Evolutionary conservation across 1,284 basidiomycete genomes (phyloP), one percentile per base, ranked within the genome.

Genomic region (Volvariella volvacea): DNA sequence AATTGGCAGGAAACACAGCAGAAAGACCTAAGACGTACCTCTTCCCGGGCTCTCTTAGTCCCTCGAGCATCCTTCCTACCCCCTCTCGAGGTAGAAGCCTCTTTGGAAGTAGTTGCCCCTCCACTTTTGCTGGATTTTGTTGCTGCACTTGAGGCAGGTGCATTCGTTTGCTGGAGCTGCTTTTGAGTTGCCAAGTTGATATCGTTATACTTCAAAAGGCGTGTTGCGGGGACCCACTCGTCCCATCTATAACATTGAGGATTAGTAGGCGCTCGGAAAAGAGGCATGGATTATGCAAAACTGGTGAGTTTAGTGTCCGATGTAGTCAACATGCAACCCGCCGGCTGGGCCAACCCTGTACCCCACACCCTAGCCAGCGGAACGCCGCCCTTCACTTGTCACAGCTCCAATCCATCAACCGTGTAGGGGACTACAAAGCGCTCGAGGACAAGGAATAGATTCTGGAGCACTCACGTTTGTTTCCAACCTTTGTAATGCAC

Each of bases 401-500:
- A n/a, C n/a, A n/a, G n/a, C n/a, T n/a, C n/a, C n/a, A n/a, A n/a
- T n/a, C n/a, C n/a, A n/a, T n/a, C n/a, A n/a, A n/a, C n/a, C n/a
- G n/a, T n/a, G n/a, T n/a, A n/a, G n/a, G n/a, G n/a, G n/a, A n/a
- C n/a, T n/a, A n/a, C n/a, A n/a, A n/a, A n/a, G n/a, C n/a, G n/a
- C n/a, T n/a, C n/a, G n/a, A n/a, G 33, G 8, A 44, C 43, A 33
- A 36, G 39, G 30, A 31, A 39, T 48, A 41, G 34, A 17, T 48
- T n/a, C n/a, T n/a, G 34, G 37, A 41, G 10, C n/a, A 76, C 91
- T 64, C 61, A 94, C 84, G 90, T 94, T 65, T 93, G 89, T 64
- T 98, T 99, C 96, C 96, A 99, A 3, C 96, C 96, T 62, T 96
- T 94, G 74, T 99, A 99, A 65, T 99, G 96, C 19, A 99, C 94